Base-by-base conservation (phyloP, 495 filamentous ascomycete species). In the Hypoxylon fragiforme region DNA sequence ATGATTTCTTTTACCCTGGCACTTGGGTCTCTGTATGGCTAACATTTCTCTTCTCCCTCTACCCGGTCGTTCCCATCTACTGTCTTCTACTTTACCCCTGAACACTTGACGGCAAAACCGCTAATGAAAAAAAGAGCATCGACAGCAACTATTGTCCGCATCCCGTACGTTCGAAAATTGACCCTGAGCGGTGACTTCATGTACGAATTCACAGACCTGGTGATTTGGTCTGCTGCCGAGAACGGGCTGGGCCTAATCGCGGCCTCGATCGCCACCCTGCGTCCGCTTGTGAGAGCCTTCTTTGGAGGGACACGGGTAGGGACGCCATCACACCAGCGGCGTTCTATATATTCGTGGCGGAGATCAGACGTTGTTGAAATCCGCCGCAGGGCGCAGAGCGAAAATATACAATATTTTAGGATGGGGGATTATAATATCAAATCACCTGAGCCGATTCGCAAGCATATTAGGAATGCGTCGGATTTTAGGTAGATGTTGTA, bases 171-270 rank as follows among this genome's bases (percentile, higher is more conserved):
- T n/a, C 49, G 60, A 24, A 56, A 64, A 5, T 49, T 75, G 7
- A 44, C 44, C 0, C 46, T 66, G 16, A 39, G 45, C 16, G 34
- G 41, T 5, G 70, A 73, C 41, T 64, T 69, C 14, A 44, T 70
- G 12, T 71, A 76, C 72, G 70, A 60, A 3, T 65, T 59, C 41
- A 58, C 64, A 0, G 67, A 70, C 52, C 40, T 77, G 1, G 60
- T 65, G 0, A 73, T 74, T 47, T 74, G 70, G 72, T 67, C 67
- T 2, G 73, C 70, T 0, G 49, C 70, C 6, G 74, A 77, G 57
- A 60, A 64, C 20, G 72, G 68, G 0, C 53, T 77, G 9, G 74
- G 67, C n/a, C 60, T 77, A 1, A 62, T 61, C 12, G 72, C 73
- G 1, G 68, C 72, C 3, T 68, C 68, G 19, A 44, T 72, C 14